Evolutionary conservation across 192 early-diverging fungal species (phyloP), one percentile per base, ranked within the genome.

Genomic region (Backusella luteola): DNA sequence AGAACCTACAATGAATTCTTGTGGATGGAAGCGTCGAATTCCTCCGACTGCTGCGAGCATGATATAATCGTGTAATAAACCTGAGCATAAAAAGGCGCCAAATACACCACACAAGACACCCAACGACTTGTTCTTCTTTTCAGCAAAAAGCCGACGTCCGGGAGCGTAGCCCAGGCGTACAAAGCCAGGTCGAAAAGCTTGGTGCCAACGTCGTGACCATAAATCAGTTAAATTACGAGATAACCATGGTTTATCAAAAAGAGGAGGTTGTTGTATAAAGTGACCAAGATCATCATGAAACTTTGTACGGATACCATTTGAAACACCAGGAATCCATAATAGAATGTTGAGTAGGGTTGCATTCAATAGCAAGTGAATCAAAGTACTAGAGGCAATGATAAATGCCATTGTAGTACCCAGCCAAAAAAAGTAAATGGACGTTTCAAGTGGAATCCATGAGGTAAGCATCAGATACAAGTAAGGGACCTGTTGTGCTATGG

Each of bases 31-130:
- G 4, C 41, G 71, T 7, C 32, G 9, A 29, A n/a, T 56, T 21
- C 44, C 63, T 12, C 79, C 79, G 12, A 46, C n/a, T 38, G 70
- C 76, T 5, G 29, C 36, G 26, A 75, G 6, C 26, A 76, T n/a
- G 38, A 76, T 59, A 39, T 80, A 80, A 23, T 80, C 79, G 35
- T 80, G 79, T 69, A 80, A 59, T 44, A 76, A 46, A 14, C 79
- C 79, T 19, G 79, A 80, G 3, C 44, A 35, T n/a, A 49, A 12
- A 75, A 80, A 80, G 1, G 63, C 79, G 5, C 68, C 73, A 44
- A 80, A 49, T 3, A 56, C 26, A 9, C 70, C 76, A 19, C n/a
- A 15, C 5, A 34, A 29, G 7, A 14, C 26, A 5, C 74, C 66
- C 21, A 69, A 12, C 5, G 6, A n/a, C n/a, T 21, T 46, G n/a